Base-by-base conservation (phyloP, 768 basidiomycete species). In the Dentipellis fragilis region DNA sequence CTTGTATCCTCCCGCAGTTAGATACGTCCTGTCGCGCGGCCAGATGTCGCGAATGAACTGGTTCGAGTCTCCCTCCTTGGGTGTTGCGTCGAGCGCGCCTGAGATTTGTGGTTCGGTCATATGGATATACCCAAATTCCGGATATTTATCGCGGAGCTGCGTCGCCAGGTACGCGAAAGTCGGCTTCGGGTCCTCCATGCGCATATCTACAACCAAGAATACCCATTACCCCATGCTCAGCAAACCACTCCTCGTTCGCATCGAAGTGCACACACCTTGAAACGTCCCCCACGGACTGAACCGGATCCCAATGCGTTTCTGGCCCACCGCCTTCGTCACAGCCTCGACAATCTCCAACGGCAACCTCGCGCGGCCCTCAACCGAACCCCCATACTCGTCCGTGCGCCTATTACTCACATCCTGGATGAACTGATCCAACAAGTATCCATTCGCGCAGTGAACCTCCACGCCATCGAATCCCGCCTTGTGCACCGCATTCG, bases 141-240 rank as follows among this genome's bases (percentile, higher is more conserved):
- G 68, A 54, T 62, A 62, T 10, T 49, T 45, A 12, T 63, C 39
- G 16, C 54, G 58, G 49, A 71, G 19, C 37, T 64, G 23, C 12
- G 52, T 21, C 51, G 64, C 59, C 42, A 69, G 48, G 58, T 66
- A 60, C 5, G 49, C 49, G 64, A 66, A 67, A 22, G 54, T 58
- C 2, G 64, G 64, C 36, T 59, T 55, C 9, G 63, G 63, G 39
- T 65, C 65, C 40, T 37, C 21, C 64, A 65, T 57, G n/a, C 54
- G 35, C 59, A 68, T 54, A 19, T 45, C 50, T 51, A 29, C 34
- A n/a, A 1, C 9, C 5, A 12, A 12, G 8, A 5, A 29, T 14
- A 10, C 12, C 22, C n/a, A n/a, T n/a, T n/a, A n/a, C n/a, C 9
- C 40, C 40, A 19, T 9, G 9, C 14, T 19, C 14, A 42, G 19